phyloP scores from a whole-genome alignment of 148 eudicot genomes.

The Cornus controversa region DNA sequence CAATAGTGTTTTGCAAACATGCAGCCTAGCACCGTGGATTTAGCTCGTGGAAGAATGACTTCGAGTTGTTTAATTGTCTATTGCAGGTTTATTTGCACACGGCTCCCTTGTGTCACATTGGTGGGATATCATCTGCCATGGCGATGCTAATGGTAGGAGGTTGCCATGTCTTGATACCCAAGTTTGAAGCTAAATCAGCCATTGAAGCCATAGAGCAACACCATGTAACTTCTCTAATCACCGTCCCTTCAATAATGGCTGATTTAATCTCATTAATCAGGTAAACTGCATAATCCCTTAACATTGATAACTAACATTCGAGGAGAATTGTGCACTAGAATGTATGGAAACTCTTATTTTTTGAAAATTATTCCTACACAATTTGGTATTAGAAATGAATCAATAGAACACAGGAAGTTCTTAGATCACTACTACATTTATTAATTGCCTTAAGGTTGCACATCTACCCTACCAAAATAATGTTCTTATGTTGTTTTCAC shows the following conservation, averaged over 20 bases:
- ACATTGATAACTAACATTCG: neutral
- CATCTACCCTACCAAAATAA: no score
- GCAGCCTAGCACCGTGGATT: neutral
- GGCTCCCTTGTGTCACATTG: constrained; percentile 93
- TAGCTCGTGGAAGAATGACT: neutral
- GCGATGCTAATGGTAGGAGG: constrained; percentile 89
- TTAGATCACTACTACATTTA: no score
- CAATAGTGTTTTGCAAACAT: neutral
- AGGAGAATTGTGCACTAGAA: neutral
- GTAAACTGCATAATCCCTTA: constrained; percentile 23
- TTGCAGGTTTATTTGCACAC: constrained; percentile 84
- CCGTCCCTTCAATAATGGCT: constrained; percentile 88
- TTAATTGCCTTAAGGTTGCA: neutral
- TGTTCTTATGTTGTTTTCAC: no score
- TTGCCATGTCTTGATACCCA: constrained; percentile 78
- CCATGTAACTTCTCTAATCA: constrained; percentile 70
- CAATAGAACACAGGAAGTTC: no score
- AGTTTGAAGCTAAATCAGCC: constrained; percentile 74
- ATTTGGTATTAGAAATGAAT: no score
- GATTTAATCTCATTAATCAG: constrained; percentile 64
- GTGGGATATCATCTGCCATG: constrained; percentile 92
- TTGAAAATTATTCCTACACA: no score
- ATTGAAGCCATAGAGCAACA: constrained; percentile 56
- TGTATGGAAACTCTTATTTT: neutral
- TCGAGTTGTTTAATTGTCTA: neutral